phyloP scores from a whole-genome alignment of 169 alveolate species.

The Eimeria zaria region DNA sequence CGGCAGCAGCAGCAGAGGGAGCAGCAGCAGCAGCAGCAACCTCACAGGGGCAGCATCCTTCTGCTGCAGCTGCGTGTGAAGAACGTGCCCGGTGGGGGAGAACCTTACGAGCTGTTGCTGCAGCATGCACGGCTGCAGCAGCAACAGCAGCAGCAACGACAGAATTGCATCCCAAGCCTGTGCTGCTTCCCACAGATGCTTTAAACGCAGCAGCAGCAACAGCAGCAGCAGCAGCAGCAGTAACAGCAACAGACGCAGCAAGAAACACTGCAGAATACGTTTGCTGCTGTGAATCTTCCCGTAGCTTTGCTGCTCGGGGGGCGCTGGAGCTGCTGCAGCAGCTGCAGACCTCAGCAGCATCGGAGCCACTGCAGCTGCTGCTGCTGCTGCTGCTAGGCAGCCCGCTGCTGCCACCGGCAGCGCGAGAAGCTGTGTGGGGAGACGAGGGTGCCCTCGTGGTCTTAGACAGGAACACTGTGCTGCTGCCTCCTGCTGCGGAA shows the following conservation, averaged over 20 bases:
- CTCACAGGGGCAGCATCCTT: neutral
- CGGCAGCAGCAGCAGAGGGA: neutral
- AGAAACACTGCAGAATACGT: neutral
- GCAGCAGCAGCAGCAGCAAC: constrained; percentile 6
- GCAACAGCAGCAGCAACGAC: constrained; percentile 43
- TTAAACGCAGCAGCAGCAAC: constrained; percentile 20
- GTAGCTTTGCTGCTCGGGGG: constrained; percentile 64
- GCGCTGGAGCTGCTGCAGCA: constrained; percentile 59
- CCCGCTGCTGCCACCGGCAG: constrained; percentile 45
- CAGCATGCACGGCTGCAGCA: constrained; percentile 13
- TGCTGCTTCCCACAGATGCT: neutral
- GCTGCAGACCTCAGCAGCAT: constrained; percentile 57
- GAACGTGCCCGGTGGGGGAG: neutral
- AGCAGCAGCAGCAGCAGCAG: constrained; percentile 52
- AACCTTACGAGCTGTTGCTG: constrained; percentile 15
- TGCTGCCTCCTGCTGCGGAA: constrained; percentile 31
- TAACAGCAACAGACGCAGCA: neutral
- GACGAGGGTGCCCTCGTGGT: constrained; percentile 37
- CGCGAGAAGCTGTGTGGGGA: constrained; percentile 34
- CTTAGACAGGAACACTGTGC: constrained; percentile 29
- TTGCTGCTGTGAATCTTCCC: constrained; percentile 28
- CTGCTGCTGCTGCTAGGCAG: constrained; percentile 48
- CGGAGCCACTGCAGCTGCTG: constrained; percentile 56
- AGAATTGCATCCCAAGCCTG: neutral
- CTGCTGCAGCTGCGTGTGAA: neutral